Conservation (phyloP, 306 rosid species). For the Corylus americana region DNA sequence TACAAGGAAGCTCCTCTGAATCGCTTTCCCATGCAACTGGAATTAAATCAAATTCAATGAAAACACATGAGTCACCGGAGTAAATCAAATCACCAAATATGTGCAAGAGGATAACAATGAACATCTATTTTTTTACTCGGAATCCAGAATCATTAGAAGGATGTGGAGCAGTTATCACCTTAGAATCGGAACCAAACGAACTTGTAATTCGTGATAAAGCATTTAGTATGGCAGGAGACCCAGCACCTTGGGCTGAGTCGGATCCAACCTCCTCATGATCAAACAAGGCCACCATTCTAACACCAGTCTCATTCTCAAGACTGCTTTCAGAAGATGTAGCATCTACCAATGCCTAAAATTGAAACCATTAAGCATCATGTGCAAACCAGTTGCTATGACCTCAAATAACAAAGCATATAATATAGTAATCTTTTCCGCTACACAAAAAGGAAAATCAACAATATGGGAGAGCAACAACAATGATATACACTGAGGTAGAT, state of each 20-base stretch:
- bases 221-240: constrained; percentile 75
- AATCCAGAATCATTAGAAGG: background rate
- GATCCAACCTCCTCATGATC: constrained; percentile 91
- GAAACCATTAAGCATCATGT: constrained; percentile 19
- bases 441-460: background rate
- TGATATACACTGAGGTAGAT: background rate
- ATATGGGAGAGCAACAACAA: background rate
- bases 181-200: constrained; percentile 52
- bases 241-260: constrained; percentile 81
- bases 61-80: constrained; percentile 3
- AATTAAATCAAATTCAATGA: constrained; percentile 24
- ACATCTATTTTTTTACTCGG: background rate
- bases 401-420: background rate
- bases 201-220: constrained; percentile 69
- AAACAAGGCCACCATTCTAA: constrained; percentile 87
- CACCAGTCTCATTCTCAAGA: constrained; percentile 69
- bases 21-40: constrained; percentile 69
- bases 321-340: constrained; percentile 65
- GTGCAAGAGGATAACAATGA: background rate
- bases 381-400: constrained; percentile 8
- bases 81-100: background rate
- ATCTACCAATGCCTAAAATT: constrained; percentile 67
- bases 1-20: constrained; percentile 74
- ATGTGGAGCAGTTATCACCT: constrained; percentile 37
- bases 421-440: background rate